Evolutionary conservation across 345 rosid genomes (phyloP).

Genomic region (Cardiospermum halicacabum): DNA sequence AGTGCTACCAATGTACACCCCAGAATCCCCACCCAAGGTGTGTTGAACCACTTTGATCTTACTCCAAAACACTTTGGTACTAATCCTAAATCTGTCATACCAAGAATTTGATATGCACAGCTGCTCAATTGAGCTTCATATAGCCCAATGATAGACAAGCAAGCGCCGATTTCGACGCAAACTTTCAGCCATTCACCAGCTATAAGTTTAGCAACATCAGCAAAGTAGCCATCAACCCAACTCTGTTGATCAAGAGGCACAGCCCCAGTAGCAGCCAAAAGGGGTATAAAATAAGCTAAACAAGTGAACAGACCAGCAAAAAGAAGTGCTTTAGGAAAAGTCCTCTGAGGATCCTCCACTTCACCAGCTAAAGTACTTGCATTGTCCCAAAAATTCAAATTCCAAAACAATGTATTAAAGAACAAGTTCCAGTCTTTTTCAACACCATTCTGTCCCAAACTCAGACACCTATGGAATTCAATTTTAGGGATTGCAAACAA

Average conservation of each 20-base stretch:
- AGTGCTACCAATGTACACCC: conserved; percentile 24
- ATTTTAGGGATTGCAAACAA: conserved; percentile 67
- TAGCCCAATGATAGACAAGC: conserved; percentile 40
- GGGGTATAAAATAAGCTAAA: conserved; percentile 69
- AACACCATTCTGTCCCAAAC: conserved; percentile 52
- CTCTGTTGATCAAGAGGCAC: conserved; percentile 32
- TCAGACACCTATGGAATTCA: conserved; percentile 60
- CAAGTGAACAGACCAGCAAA: conserved; percentile 74
- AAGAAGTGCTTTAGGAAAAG: conserved; percentile 62
- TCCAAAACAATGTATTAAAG: conserved; percentile 93
- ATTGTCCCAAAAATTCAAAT: conserved; percentile 88
- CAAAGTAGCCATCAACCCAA: conserved; percentile 67
- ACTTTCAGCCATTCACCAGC: conserved; percentile 65
- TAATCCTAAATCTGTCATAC: conserved; percentile 71
- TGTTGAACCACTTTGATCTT: conserved; percentile 42
- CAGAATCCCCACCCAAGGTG: conserved; percentile 44
- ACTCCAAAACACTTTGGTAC: conserved; percentile 46
- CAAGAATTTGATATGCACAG: conserved; percentile 58
- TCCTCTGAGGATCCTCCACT: conserved; percentile 63
- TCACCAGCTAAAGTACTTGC: conserved; percentile 88
- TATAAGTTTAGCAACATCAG: conserved; percentile 49
- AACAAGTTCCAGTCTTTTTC: conserved; percentile 68
- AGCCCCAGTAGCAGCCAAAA: conserved; percentile 64
- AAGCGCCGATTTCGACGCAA: conserved; percentile 61
- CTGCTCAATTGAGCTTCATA: conserved; percentile 67